Base-by-base conservation (phyloP, 768 basidiomycete species). In the Hebeloma cylindrosporum region DNA sequence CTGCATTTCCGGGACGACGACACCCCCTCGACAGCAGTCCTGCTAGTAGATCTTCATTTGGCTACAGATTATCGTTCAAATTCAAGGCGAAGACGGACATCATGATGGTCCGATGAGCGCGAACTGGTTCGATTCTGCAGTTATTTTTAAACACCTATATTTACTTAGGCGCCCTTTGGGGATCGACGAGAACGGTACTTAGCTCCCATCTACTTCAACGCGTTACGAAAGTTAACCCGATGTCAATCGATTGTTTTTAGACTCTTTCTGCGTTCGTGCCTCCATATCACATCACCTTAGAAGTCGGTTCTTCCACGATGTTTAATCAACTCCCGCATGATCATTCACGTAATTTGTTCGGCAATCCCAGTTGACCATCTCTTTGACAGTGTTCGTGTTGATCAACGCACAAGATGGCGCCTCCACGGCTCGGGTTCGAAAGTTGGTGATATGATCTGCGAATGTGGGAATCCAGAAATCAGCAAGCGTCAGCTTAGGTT, bases 71-170 rank as follows among this genome's bases (percentile, higher is more conserved):
- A n/a, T n/a, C n/a, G n/a, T n/a, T 68, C 33, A 70, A 76, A 2
- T 89, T 90, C 76, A 88, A 88, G 63, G 68, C 75, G n/a, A 78
- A 79, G 62, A 90, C 89, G 88, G 87, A 88, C 58, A 79, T 75
- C 45, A 65, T 88, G 74, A 76, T 47, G 87, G 89, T 58, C 66
- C 67, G 37, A 60, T 58, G 11, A 88, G 85, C 41, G 88, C 86
- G 13, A 89, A 90, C 61, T 62, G 90, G 49, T 91, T 90, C 62
- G 80, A n/a, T 47, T 23, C 22, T 30, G 20, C 18, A 68, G 85
- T 26, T 84, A 5, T 21, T 21, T 23, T n/a, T 30, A 22, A 18
- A 30, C 40, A 13, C 23, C 32, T 45, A 32, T 40, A 36, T 18
- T 27, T 28, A 17, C 17, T 30, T 36, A 81, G 81, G 14, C 70